These are phyloP conservation scores for Glaciozyma martinii DNA, from an alignment of 768 basidiomycete genomes.

Conservation along the genomic window DNA sequence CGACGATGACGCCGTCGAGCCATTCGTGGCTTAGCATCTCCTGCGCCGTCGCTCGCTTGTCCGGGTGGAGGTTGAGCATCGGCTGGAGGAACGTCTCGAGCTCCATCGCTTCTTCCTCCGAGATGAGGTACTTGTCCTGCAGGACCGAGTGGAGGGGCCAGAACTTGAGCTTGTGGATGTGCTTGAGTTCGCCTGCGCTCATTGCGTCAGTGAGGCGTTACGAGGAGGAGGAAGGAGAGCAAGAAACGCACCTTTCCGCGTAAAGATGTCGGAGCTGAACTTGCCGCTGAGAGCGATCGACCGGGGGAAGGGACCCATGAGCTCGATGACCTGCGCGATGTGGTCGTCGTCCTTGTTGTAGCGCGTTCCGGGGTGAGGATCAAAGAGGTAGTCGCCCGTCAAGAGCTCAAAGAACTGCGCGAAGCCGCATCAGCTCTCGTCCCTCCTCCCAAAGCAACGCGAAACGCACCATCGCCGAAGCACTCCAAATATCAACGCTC, in stretches of 20 bases:
- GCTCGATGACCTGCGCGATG: slow-evolving; percentile 94
- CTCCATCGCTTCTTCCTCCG: slow-evolving; percentile 66
- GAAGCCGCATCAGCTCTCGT: background rate
- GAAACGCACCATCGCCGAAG: slow-evolving; percentile 74
- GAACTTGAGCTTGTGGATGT: slow-evolving; percentile 85
- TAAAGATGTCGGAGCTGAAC: slow-evolving; percentile 91
- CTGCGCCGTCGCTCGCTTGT: slow-evolving; percentile 76
- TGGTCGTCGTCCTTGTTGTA: slow-evolving; percentile 95
- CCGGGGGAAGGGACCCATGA: slow-evolving; percentile 82
- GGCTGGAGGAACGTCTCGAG: slow-evolving; percentile 74
- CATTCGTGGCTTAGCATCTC: slow-evolving; percentile 79
- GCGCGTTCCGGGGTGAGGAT: slow-evolving; percentile 85
- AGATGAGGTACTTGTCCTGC: slow-evolving; percentile 88
- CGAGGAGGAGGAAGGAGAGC: slow-evolving; percentile 1
- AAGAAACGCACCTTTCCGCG: slow-evolving; percentile 63
- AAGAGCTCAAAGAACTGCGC: slow-evolving; percentile 73
- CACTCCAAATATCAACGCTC: slow-evolving; percentile 93
- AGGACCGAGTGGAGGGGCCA: slow-evolving; percentile 65
- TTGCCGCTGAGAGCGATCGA: slow-evolving; percentile 78
- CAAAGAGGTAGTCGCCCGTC: slow-evolving; percentile 96
- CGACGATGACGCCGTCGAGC: slow-evolving; percentile 67
- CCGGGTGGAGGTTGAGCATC: slow-evolving; percentile 82
- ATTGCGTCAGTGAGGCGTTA: background rate
- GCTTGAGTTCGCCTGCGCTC: slow-evolving; percentile 64
- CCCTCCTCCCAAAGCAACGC: background rate